Evolutionary conservation across 2,329 filamentous ascomycete species (phyloP), one percentile per base, ranked within the genome.

Genomic region (Thelonectria rubi): DNA sequence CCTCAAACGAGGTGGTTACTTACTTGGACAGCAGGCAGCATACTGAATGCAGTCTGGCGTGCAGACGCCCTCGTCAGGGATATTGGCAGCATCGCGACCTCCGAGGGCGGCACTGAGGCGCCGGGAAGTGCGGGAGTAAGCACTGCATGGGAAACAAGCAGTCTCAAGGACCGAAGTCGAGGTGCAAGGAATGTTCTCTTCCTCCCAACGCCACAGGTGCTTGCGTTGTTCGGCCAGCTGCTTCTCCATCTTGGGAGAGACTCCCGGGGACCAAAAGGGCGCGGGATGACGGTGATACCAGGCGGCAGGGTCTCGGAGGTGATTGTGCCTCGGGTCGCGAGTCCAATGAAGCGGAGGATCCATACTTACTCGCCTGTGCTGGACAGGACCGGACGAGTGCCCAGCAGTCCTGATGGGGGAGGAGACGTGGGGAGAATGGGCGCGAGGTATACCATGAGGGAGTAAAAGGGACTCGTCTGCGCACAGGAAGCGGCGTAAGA

Each of bases 1-100:
- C 18, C 71, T 20, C 71, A 74, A 18, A 56, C 45, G n/a, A 49
- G 54, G 3, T 12, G 9, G 21, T 21, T 14, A 53, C 69, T 50
- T 66, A 76, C 75, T 69, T 7, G 75, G 75, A 4, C 73, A 52
- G 21, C 69, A 72, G 3, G 61, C 9, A 17, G 61, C 47, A 55
- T 67, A 75, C 18, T 62, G 48, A 15, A 65, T 14, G 48, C 74
- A 76, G 12, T 73, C 68, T 3, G 62, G 30, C 15, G 67, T 72
- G 55, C 62, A 69, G 26, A 52, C 56, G 20, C 62, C 64, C 21
- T 63, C 45, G 1, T 72, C 56, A 10, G 65, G 53, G 11, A 63
- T 45, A 24, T 60, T 55, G 5, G 55, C 42, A 9, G 62, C 62
- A 59, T 74, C 60, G 7, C 64, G 55, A 15, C 70, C 69, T 8